Evolutionary conservation across 1,139 yeast species (phyloP), one percentile per base, ranked within the genome.

Genomic region (Candida neerlandica): DNA sequence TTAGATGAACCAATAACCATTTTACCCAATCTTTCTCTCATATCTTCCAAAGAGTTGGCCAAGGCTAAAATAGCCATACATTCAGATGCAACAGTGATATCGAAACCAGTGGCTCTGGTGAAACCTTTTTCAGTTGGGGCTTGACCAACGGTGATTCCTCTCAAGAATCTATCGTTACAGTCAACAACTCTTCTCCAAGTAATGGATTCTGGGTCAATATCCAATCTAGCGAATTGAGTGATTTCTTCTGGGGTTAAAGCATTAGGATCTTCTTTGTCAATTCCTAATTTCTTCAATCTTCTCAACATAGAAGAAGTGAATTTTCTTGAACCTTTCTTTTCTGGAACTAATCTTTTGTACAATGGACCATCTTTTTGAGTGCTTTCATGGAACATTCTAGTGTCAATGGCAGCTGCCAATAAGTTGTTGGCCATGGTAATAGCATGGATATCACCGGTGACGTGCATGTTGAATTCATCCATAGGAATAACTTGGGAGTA

Each of bases 391-490:
- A 94, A 94, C 81, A 94, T 91, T 71, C 99, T 85, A 12, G 99
- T 91, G 71, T 94, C 99, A 60, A 94, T 87, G 35, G 99, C 99
- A 50, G 99, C 99, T 53, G 98, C 98, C 59, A 94, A 79, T 66
- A 94, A 76, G 71, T 94, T 94, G 69, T 91, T 92, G 47, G 99
- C 98, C 78, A 92, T 92, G 48, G 96, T 84, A 58, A 94, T 90
- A 50, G 99, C 99, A 69, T 94, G 99, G 60, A 94, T 92, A 69
- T 94, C 99, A 69, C 99, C 99, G 46, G 99, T 94, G 58, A 94
- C 84, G 69, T 94, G 99, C 89, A 94, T 84, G 77, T 94, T 94
- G 79, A 94, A 94, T 72, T 94, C 99, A 69, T 94, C 99, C 99
- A 94, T 94, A 55, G 99, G 99, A 64, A 94, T 91, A 46, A 94